Conservation (phyloP, 2,329 filamentous ascomycete species). For the Aspergillus intermedius region DNA sequence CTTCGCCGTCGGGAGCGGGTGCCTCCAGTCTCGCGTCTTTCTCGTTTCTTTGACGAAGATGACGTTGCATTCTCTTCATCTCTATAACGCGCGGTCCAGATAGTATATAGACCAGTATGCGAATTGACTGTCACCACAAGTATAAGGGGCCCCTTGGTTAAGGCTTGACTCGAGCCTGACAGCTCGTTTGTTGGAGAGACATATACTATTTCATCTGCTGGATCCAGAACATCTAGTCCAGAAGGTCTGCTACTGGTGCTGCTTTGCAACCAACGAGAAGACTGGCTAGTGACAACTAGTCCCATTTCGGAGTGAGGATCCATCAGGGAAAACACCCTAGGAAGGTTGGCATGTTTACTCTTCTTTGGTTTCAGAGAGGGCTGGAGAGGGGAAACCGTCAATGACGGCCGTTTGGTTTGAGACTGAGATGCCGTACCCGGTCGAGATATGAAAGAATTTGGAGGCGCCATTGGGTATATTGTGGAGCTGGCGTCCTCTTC, state of each 20-base stretch:
- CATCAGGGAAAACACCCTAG: constrained; percentile 70
- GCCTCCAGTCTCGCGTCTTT: constrained; percentile 50
- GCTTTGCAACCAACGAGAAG: constrained; percentile 26
- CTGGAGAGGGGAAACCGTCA: constrained; percentile 44
- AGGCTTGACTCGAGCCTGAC: constrained; percentile 16
- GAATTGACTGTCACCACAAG: constrained; percentile 76
- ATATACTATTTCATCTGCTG: constrained; percentile 76
- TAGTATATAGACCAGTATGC: constrained; percentile 67
- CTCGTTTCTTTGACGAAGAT: constrained; percentile 36
- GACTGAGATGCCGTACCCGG: constrained; percentile 26
- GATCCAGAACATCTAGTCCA: constrained; percentile 57
- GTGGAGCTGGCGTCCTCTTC: constrained; percentile 15
- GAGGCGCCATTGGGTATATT: constrained; percentile 52
- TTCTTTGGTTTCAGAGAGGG: constrained; percentile 53
- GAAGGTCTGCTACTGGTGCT: constrained; percentile 20
- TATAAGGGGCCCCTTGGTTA: constrained; percentile 51
- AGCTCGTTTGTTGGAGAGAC: constrained; percentile 61
- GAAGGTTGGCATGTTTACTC: constrained; percentile 49
- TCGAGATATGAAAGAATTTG: constrained; percentile 70
- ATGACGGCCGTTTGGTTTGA: constrained; percentile 40
- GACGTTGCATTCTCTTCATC: constrained; percentile 51
- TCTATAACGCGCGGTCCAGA: constrained; percentile 79
- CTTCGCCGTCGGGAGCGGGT: constrained; percentile 62
- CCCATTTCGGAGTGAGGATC: constrained; percentile 83
- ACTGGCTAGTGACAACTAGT: constrained; percentile 59